Evolutionary conservation across 1,284 basidiomycete genomes (phyloP), one percentile per base, ranked within the genome.

Genomic region (Puccinia hordei): DNA sequence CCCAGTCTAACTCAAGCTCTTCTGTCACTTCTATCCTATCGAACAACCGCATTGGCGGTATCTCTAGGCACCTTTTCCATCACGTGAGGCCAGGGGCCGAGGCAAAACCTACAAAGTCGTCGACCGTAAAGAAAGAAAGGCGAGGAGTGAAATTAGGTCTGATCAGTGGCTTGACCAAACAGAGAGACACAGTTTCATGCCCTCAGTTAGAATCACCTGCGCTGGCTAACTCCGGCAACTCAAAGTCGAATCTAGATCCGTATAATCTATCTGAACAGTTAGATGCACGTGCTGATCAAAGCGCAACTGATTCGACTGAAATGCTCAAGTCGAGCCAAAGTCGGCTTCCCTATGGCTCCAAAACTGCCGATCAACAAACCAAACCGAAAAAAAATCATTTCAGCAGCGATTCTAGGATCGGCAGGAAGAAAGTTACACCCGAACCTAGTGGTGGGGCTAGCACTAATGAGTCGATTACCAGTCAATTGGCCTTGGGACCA

Each of bases 381-480:
- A 63, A 66, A 77, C 19, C 63, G 22, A 77, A 66, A 33, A 68
- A 38, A 35, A 13, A 33, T 4, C 30, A 30, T 46, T 51, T 65
- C 46, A 68, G n/a, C 17, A 13, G 27, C 15, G 75, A 77, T 17
- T 19, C 35, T 30, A 79, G 44, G 41, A 33, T 57, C 13, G n/a
- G 33, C 49, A 38, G 66, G 15, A 79, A 79, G 55, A 79, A 61
- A 71, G 10, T 27, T n/a, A 10, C 41, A 22, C 27, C 76, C n/a
- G 53, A 68, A 3, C 61, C 57, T n/a, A 19, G n/a, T 65, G 8
- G 13, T 35, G 24, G 17, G 35, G 46, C 13, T 10, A 17, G 46
- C 30, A 12, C 30, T 38, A 53, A 35, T 17, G 83, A 79, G 83
- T 85, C 82, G n/a, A 13, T 81, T 76, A 27, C 80, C 78, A 44